These are phyloP conservation scores for Globisporangium spinosum DNA, from an alignment of 352 stramenopile genomes.

Conservation along the genomic window DNA sequence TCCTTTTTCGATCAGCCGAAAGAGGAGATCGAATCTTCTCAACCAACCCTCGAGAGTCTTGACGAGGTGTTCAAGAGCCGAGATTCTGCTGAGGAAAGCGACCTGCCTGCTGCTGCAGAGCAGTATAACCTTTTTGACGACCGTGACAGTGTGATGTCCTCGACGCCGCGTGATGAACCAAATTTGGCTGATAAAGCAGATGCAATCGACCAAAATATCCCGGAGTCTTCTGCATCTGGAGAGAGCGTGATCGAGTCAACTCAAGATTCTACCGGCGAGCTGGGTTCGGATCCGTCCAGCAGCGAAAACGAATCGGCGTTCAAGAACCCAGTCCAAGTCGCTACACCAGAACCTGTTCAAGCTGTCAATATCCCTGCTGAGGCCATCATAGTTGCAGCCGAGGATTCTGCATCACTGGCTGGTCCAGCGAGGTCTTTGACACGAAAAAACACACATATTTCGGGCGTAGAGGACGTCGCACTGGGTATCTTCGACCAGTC, in stretches of 20 bases:
- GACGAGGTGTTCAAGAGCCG: conserved; percentile 7
- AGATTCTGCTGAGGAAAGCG: neutral
- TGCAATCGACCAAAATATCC: neutral
- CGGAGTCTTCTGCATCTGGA: neutral
- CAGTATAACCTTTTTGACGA: neutral
- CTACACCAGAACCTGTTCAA: neutral
- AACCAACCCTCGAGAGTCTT: neutral
- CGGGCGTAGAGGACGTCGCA: neutral
- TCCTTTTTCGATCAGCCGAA: conserved; percentile 8
- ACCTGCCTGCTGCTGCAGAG: neutral
- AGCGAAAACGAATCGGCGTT: neutral
- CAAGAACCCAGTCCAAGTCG: neutral
- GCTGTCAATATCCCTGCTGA: neutral
- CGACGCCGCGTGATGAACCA: neutral
- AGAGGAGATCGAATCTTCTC: neutral
- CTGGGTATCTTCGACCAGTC: conserved; percentile 15
- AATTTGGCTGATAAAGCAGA: neutral
- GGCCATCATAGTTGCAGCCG: neutral
- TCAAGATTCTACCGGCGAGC: neutral
- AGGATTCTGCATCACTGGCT: neutral
- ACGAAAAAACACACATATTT: neutral
- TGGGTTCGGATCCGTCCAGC: neutral
- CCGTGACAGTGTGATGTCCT: neutral
- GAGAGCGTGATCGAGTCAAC: neutral
- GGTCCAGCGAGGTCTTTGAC: neutral